A percentile compares a stretch with the other conserved stretches of the same genome.
These are phyloP conservation scores for Emericellopsis cladophorae DNA, from an alignment of 2,329 filamentous ascomycete genomes.

Conservation along the genomic window DNA sequence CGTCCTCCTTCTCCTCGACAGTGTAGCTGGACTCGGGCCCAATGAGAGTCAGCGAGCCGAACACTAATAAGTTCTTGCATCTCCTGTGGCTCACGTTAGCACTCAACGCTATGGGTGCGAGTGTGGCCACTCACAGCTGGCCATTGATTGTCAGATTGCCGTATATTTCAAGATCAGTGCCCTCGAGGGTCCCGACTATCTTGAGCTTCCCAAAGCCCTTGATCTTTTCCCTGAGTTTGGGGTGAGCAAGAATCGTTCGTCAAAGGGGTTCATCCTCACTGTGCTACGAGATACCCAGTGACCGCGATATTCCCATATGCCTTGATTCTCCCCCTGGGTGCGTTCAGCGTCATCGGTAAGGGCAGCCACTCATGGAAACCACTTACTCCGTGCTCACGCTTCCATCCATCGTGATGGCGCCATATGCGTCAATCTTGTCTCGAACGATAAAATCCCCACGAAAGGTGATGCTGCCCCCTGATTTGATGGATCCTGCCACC, in stretches of 20 bases:
- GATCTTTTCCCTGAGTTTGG: conserved; percentile 23
- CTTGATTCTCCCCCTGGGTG: conserved; percentile 26
- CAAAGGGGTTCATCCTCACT: conserved; percentile 12
- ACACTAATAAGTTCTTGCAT: conserved; percentile 29
- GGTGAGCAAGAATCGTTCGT: neutral
- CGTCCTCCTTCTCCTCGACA: conserved; percentile 26
- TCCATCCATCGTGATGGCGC: conserved; percentile 26
- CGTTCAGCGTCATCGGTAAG: neutral
- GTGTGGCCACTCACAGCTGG: conserved; percentile 20
- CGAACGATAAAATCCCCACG: conserved; percentile 29
- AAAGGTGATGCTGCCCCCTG: conserved; percentile 29
- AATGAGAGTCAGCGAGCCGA: conserved; percentile 32
- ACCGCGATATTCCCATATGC: conserved; percentile 32
- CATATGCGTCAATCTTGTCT: conserved; percentile 33
- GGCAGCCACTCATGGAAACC: neutral
- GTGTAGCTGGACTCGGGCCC: conserved; percentile 29
- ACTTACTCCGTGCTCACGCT: conserved; percentile 29
- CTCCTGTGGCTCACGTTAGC: conserved; percentile 11
- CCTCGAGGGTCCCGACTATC: conserved; percentile 27
- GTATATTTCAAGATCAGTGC: conserved; percentile 30
- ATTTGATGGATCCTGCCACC: conserved; percentile 31
- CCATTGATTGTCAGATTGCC: conserved; percentile 31
- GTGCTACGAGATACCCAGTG: conserved; percentile 22
- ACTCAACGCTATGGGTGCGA: conserved; percentile 1
- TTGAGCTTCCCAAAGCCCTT: conserved; percentile 33